Evolutionary conservation across 2,329 filamentous ascomycete genomes (phyloP).

Genomic region (Grosmannia serpens): DNA sequence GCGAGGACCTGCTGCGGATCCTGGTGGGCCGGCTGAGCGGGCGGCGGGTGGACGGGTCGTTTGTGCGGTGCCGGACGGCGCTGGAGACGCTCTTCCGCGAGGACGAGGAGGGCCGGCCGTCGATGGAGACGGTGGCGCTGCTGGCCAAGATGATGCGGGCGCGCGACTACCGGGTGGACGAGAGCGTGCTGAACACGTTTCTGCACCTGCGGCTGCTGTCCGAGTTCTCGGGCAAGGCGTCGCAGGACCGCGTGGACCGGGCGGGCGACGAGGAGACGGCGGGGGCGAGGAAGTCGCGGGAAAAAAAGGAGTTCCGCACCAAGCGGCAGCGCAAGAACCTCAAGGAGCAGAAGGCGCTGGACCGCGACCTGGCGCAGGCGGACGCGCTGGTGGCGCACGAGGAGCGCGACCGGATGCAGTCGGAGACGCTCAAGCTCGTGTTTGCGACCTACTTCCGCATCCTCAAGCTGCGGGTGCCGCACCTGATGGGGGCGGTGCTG

Average conservation of each 20-base stretch:
- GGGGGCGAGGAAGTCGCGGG: constrained; percentile 50
- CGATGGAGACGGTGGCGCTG: constrained; percentile 74
- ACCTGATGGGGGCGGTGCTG: constrained; percentile 91
- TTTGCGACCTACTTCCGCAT: constrained; percentile 95
- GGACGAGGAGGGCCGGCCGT: constrained; percentile 82
- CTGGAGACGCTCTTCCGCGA: constrained; percentile 72
- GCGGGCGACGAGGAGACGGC: constrained; percentile 14
- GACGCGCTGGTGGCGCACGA: constrained; percentile 87
- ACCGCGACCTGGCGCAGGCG: constrained; percentile 87
- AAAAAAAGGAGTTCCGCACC: constrained; percentile 75
- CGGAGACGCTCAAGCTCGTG: constrained; percentile 89
- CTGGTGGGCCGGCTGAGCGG: constrained; percentile 72
- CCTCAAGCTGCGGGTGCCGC: constrained; percentile 67
- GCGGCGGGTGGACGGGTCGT: constrained; percentile 60
- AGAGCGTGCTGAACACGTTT: constrained; percentile 81
- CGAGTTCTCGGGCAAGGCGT: constrained; percentile 78
- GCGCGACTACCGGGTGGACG: constrained; percentile 70
- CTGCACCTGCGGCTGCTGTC: constrained; percentile 78
- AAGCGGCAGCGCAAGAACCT: constrained; percentile 75
- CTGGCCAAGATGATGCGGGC: constrained; percentile 93
- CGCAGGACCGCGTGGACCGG: constrained; percentile 61
- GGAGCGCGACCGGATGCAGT: constrained; percentile 85
- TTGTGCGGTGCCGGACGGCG: constrained; percentile 63
- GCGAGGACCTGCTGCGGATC: constrained; percentile 76
- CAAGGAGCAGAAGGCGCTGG: constrained; percentile 76